A percentile compares a stretch with the other conserved stretches of the same genome.
Conservation (phyloP, 345 rosid genomes). For the Nasturtium officinale region DNA sequence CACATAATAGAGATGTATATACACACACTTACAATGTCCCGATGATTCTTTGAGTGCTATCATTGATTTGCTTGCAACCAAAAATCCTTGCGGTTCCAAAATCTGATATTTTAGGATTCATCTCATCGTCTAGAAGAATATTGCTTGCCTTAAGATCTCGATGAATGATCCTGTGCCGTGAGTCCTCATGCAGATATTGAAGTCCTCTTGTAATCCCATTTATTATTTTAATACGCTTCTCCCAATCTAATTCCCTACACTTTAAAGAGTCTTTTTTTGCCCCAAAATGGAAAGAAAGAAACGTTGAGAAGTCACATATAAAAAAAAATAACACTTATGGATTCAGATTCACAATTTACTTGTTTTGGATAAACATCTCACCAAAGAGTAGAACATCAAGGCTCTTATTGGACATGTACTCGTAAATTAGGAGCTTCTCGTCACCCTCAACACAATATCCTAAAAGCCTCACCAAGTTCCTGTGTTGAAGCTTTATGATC, state of each 20-base stretch:
- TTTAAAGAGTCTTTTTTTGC: not conserved
- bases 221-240: not conserved
- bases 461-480: conserved; percentile 8
- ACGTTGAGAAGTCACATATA: too few relatives aligned
- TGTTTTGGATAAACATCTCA: not conserved
- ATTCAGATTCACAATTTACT: too few relatives aligned
- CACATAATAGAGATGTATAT: too few relatives aligned
- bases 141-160: too few relatives aligned
- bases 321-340: too few relatives aligned
- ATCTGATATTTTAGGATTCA: too few relatives aligned
- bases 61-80: too few relatives aligned
- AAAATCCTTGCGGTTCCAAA: too few relatives aligned
- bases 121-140: too few relatives aligned
- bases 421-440: not conserved
- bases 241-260: not conserved
- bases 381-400: conserved; percentile 9
- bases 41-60: too few relatives aligned
- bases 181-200: conserved; percentile 3
- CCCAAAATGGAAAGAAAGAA: not conserved
- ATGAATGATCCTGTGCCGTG: not conserved
- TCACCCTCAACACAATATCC: not conserved
- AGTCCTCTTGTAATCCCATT: conserved; percentile 1
- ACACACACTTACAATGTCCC: too few relatives aligned
- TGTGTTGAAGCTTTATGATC: conserved; percentile 19
- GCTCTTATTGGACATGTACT: not conserved